Base-by-base conservation (phyloP, 768 basidiomycete species). In the Hypsizygus marmoreus region DNA sequence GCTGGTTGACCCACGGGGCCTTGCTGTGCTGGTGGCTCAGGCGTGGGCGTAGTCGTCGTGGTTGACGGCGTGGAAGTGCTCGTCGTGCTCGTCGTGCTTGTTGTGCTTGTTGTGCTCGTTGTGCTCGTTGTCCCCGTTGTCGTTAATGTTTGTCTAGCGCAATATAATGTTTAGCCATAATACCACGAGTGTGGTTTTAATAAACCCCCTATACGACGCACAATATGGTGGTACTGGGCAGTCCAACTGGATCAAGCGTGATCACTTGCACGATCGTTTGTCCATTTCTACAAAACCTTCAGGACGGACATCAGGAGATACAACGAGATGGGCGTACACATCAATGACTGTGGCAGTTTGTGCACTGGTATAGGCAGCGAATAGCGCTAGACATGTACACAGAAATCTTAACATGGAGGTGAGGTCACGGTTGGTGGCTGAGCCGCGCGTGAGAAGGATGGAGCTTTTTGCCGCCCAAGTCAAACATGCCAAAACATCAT, bases 1-100 rank as follows among this genome's bases (percentile, higher is more conserved):
- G 57, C 70, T 17, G 82, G 81, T 51, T 77, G 74, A 6, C 75
- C 85, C 0, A 86, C 84, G 3, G 83, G 81, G 0, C 81, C 81
- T 45, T 66, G 70, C 51, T 73, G 68, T 2, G 61, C 57, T 1
- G 60, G 42, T 2, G 59, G 29, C n/a, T n/a, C n/a, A n/a, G n/a
- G n/a, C n/a, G n/a, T n/a, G 1, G 57, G 6, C 11, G 59, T 26
- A 12, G 59, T 26, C 0, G 63, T 54, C 2, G 64, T 53, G 11
- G 64, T 29, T 12, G 58, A 23, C 13, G 55, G 33, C n/a, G 57
- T 54, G 11, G 61, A 47, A 6, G 56, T 43, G 6, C 56, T 11
- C 2, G 55, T 45, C 28, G 52, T 30, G 5, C 12, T 14, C 0
- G 66, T 50, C 2, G 65, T 51, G 13, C 65, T 22, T 0, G 56